A percentile compares a stretch with the other conserved stretches of the same genome.
Conservation (phyloP, 208 protist species). For the Acanthamoeba triangularis region DNA sequence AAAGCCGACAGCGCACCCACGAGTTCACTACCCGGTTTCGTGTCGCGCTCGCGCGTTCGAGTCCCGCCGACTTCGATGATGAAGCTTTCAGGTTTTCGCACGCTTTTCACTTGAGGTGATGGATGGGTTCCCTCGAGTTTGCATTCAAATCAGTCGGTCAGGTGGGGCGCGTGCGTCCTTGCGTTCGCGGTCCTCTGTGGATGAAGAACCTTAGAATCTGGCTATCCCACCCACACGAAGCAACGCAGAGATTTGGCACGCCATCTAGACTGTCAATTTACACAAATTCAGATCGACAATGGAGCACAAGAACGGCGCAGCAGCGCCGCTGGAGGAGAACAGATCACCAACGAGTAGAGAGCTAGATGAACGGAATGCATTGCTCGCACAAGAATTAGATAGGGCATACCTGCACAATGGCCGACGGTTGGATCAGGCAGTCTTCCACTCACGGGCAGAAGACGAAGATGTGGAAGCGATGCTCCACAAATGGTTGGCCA, state of each 20-base stretch:
- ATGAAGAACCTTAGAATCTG: too few relatives aligned
- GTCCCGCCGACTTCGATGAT: not conserved
- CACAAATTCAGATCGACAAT: too few relatives aligned
- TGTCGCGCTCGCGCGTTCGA: not conserved
- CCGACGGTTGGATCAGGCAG: not conserved
- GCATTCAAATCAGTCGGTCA: too few relatives aligned
- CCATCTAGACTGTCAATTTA: too few relatives aligned
- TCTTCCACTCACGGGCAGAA: not conserved
- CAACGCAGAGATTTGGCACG: too few relatives aligned
- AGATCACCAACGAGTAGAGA: not conserved
- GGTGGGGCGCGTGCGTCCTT: too few relatives aligned
- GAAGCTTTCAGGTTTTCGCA: not conserved
- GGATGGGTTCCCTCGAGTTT: not conserved
- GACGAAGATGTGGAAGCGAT: not conserved
- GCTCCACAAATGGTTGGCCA: not conserved
- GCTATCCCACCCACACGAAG: too few relatives aligned
- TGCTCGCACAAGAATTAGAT: not conserved
- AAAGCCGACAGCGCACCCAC: not conserved
- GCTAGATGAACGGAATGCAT: not conserved
- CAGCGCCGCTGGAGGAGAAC: not conserved
- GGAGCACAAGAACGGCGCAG: not conserved
- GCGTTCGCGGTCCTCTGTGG: too few relatives aligned
- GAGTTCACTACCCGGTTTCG: not conserved
- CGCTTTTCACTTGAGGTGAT: not conserved
- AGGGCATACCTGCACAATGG: not conserved